phyloP scores from a whole-genome alignment of 371 early-diverging fungal genomes.

The Haplosporangium sp. region DNA sequence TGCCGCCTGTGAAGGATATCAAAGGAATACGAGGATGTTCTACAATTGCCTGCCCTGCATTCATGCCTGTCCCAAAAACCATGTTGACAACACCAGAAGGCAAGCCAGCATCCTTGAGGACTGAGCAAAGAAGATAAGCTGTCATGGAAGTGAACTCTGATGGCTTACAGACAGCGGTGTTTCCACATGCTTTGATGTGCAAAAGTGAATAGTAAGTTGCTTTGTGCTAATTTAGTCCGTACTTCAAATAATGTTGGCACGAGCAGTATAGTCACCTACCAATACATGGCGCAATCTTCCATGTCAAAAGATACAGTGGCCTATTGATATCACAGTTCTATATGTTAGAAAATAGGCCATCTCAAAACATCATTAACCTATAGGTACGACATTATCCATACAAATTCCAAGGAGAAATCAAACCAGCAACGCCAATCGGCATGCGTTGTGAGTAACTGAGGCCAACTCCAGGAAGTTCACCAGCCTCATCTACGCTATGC shows the following conservation, averaged over 20 bases:
- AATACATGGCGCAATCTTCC: conserved; percentile 85
- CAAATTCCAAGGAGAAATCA: conserved; percentile 81
- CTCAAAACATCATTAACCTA: background rate
- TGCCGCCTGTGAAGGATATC: conserved; percentile 84
- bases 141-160: conserved; percentile 81
- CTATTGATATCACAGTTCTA: conserved; percentile 23
- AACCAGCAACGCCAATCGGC: conserved; percentile 76
- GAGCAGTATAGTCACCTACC: conserved; percentile 51
- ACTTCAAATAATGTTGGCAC: too few species aligned
- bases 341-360: background rate
- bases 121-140: conserved; percentile 68
- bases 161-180: conserved; percentile 81
- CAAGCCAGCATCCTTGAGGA: conserved; percentile 74
- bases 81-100: conserved; percentile 85
- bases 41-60: conserved; percentile 74
- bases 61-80: conserved; percentile 77
- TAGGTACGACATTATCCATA: conserved; percentile 15
- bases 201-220: background rate
- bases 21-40: conserved; percentile 73
- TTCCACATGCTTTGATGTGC: conserved; percentile 60
- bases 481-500: conserved; percentile 54
- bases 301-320: conserved; percentile 78
- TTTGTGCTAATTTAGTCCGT: background rate
- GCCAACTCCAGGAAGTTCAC: conserved; percentile 30
- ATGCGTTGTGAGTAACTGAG: conserved; percentile 64